phyloP scores from a whole-genome alignment of 306 rosid genomes.

The Luffa aegyptiaca region DNA sequence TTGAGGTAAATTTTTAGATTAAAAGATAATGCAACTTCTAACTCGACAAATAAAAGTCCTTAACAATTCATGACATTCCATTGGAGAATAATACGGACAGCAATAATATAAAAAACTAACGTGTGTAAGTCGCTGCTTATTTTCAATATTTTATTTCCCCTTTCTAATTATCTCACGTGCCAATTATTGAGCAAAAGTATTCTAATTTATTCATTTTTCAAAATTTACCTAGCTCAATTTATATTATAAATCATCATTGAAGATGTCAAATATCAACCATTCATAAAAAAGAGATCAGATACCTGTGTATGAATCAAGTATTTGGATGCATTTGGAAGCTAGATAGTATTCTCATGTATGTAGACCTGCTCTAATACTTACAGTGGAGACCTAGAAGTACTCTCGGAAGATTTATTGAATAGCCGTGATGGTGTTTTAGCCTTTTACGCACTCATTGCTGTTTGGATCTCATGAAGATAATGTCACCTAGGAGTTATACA shows the following conservation, averaged over 20 bases:
- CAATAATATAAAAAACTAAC: background rate
- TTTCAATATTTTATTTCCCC: background rate
- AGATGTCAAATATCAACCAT: background rate
- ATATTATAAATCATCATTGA: background rate
- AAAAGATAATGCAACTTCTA: background rate
- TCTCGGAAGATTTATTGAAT: too few species aligned
- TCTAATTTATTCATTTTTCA: background rate
- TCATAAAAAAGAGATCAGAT: too few species aligned
- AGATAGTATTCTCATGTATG: background rate
- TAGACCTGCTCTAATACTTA: background rate
- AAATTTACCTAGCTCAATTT: background rate
- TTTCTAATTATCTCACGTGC: background rate
- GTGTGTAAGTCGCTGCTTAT: background rate
- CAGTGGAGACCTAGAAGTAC: too few species aligned
- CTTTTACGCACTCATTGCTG: too few species aligned
- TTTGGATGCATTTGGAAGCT: background rate
- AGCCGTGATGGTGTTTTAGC: too few species aligned
- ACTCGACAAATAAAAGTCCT: background rate
- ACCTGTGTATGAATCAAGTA: background rate
- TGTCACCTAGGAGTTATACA: too few species aligned
- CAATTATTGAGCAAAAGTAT: background rate
- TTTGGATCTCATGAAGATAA: too few species aligned
- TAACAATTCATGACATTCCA: background rate
- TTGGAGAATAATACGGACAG: background rate
- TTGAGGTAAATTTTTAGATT: slow-evolving; percentile 44